Evolutionary conservation across 140 eudicot genomes (phyloP), one percentile per base, ranked within the genome.

Genomic region (Erigeron philadelphicus): DNA sequence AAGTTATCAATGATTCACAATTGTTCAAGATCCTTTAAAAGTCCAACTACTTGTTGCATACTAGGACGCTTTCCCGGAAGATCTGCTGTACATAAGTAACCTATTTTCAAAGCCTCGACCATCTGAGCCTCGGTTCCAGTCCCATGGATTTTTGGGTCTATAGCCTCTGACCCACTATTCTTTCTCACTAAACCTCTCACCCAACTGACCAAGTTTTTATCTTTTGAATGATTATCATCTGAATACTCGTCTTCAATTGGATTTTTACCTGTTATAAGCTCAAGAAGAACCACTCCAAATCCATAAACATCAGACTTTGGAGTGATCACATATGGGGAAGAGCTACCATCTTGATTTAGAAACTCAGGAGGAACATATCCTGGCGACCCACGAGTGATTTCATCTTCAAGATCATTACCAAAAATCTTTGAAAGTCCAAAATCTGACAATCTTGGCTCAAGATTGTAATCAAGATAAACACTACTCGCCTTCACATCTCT

Each of bases 31-130:
- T 90, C 97, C 83, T 90, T 90, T 23, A 90, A 70, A 68, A 90
- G 84, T 62, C 97, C 97, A 65, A 90, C 95, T 7, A 87, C 86
- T 81, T 90, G 97, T 16, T 90, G 97, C 95, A 87, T 90, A 57
- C 89, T 87, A 7, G 95, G 97, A 48, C 97, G 61, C 70, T 90
- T 90, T 1, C 78, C 58, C 3, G 95, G 97, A 19, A 87, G 66
- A 19, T 90, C 95, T 9, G 97, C 97, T 0, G 97, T 90, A 80
- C 97, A 90, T 18, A 90, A 65, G 58, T 90, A 90, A 9, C 97
- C 89, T 15, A 90, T 87, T 79, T 87, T 87, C 80, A 90, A 77
- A n/a, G 91, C 91, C 81, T 90, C 97, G 23, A 71, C 84, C 83
- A 90, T 87, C 63, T 87, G 91, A 55, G 47, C 49, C 52, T 87